phyloP scores from a whole-genome alignment of 208 protist species.

The Zelonia costaricensis region DNA sequence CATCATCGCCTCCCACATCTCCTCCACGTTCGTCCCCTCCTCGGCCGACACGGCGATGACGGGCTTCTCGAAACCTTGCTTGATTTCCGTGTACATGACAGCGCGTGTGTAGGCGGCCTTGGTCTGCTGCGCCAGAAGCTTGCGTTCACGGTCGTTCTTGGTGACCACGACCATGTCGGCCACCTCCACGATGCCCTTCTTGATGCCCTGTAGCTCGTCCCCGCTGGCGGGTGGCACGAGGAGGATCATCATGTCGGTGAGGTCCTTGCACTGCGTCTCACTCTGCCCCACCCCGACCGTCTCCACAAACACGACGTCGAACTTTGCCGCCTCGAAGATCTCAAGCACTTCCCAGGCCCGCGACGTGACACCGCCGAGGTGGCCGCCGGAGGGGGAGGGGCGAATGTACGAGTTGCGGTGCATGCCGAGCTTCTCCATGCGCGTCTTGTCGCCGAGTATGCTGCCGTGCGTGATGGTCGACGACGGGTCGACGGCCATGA shows the following conservation, averaged over 20 bases:
- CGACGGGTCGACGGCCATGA: slow-evolving; percentile 94
- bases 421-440: slow-evolving; percentile 90
- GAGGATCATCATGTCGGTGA: slow-evolving; percentile 93
- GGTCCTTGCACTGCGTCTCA: slow-evolving; percentile 81
- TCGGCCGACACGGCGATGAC: slow-evolving; percentile 47
- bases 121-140: slow-evolving; percentile 46
- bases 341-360: slow-evolving; percentile 90
- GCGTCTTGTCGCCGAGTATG: slow-evolving; percentile 96
- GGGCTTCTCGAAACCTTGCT: slow-evolving; percentile 48
- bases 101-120: slow-evolving; percentile 47
- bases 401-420: slow-evolving; percentile 90
- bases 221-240: slow-evolving; percentile 92
- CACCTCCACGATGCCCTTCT: slow-evolving; percentile 95
- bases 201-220: slow-evolving; percentile 95
- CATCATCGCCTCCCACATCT: slow-evolving; percentile 42
- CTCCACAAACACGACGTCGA: slow-evolving; percentile 94
- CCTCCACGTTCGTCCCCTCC: slow-evolving; percentile 32
- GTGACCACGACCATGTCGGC: slow-evolving; percentile 95
- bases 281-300: slow-evolving; percentile 96
- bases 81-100: slow-evolving; percentile 52
- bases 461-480: slow-evolving; percentile 85
- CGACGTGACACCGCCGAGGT: slow-evolving; percentile 91
- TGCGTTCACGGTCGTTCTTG: slow-evolving; percentile 89
- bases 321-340: slow-evolving; percentile 92
- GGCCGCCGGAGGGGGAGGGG: slow-evolving; percentile 87